These are phyloP conservation scores for Aschersonia sp. DNA, from an alignment of 2,329 filamentous ascomycete species.

Conservation along the genomic window DNA sequence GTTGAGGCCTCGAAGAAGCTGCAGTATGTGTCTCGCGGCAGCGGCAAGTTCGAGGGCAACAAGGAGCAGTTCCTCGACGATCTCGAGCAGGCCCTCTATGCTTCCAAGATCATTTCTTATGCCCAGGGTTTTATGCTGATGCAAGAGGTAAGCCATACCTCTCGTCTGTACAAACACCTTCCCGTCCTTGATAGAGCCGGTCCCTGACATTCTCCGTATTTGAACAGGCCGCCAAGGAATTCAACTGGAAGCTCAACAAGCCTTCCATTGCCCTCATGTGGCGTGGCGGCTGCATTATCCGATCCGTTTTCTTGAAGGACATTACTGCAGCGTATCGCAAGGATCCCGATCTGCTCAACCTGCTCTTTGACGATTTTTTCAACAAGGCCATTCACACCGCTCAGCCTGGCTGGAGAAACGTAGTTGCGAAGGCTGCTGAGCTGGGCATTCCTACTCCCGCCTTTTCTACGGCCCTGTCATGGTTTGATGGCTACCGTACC, in stretches of 20 bases:
- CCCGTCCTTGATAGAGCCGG: neutral
- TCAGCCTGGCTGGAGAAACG: slow-evolving; percentile 81
- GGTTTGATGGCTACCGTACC: slow-evolving; percentile 98
- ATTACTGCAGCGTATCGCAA: slow-evolving; percentile 95
- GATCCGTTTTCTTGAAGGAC: slow-evolving; percentile 99
- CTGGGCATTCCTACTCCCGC: slow-evolving; percentile 92
- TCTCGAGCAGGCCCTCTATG: slow-evolving; percentile 96
- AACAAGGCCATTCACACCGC: slow-evolving; percentile 97
- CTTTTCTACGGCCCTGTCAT: slow-evolving; percentile 92
- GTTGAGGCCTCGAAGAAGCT: slow-evolving; percentile 66
- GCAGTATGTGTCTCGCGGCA: slow-evolving; percentile 52
- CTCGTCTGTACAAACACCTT: neutral
- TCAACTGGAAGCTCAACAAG: slow-evolving; percentile 99
- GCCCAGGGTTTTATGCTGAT: slow-evolving; percentile 99
- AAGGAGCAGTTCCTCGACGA: slow-evolving; percentile 89
- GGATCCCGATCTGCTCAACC: slow-evolving; percentile 90
- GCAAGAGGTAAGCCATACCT: slow-evolving; percentile 53
- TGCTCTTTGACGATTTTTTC: slow-evolving; percentile 99
- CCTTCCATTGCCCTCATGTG: slow-evolving; percentile 99
- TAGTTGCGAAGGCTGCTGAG: slow-evolving; percentile 80
- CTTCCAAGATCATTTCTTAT: slow-evolving; percentile 99
- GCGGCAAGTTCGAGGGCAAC: slow-evolving; percentile 70
- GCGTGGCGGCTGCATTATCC: slow-evolving; percentile 99
- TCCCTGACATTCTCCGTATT: neutral
- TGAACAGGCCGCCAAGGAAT: slow-evolving; percentile 76